phyloP scores from a whole-genome alignment of 2,329 filamentous ascomycete species.

The Macroventuria anomochaeta region DNA sequence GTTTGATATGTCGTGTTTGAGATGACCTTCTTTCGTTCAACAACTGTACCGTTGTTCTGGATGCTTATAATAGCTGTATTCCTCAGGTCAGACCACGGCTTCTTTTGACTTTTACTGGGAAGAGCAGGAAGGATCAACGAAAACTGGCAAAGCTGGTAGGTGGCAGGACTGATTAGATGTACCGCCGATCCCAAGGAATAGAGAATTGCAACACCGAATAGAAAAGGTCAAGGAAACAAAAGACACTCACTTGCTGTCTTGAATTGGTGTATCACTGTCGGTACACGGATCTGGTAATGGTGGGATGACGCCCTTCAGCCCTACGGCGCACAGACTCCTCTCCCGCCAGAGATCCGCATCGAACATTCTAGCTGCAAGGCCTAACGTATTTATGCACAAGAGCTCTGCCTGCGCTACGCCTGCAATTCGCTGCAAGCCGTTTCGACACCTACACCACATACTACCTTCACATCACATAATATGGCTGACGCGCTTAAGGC shows the following conservation, averaged over 20 bases:
- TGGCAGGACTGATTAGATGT: no score
- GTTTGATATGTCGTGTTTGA: background rate
- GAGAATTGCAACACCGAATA: no score
- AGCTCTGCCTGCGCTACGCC: slow-evolving; percentile 29
- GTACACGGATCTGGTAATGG: slow-evolving; percentile 8
- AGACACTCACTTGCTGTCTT: background rate
- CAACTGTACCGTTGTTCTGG: background rate
- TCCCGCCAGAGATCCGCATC: slow-evolving; percentile 35
- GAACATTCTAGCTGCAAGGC: slow-evolving; percentile 47
- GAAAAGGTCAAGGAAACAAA: no score
- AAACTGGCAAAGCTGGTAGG: no score
- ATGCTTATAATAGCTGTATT: background rate
- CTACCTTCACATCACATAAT: slow-evolving; percentile 24
- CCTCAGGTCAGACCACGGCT: no score
- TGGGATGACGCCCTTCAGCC: slow-evolving; percentile 37
- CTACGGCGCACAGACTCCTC: slow-evolving; percentile 24
- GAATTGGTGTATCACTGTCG: background rate
- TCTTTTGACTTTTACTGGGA: no score
- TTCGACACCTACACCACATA: slow-evolving; percentile 9
- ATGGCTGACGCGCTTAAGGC: slow-evolving; percentile 89
- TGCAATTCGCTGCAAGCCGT: slow-evolving; percentile 9
- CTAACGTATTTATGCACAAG: slow-evolving; percentile 43
- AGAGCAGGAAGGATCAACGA: no score
- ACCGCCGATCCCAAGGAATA: no score
- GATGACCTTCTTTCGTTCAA: background rate